A percentile compares a stretch with the other conserved stretches of the same genome.
These are phyloP conservation scores for Abrus pulchellus DNA, from an alignment of 306 rosid species.

Conservation along the genomic window DNA sequence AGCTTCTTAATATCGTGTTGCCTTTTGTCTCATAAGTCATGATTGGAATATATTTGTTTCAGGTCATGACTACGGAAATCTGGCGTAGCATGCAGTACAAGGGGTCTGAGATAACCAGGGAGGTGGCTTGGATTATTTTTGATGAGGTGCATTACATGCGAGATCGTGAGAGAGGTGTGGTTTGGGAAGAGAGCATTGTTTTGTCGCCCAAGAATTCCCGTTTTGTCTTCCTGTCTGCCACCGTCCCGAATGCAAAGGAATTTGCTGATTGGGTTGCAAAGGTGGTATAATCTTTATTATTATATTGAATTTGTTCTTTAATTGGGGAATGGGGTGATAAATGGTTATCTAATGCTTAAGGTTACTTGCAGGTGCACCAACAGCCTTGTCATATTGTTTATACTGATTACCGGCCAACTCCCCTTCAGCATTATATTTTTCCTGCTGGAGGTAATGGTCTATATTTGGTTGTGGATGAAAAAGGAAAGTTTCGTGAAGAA, in stretches of 20 bases:
- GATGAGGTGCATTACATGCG: constrained; percentile 99
- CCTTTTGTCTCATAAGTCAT: neutral
- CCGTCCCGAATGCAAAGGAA: constrained; percentile 95
- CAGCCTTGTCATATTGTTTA: constrained; percentile 97
- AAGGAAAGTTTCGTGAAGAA: constrained; percentile 84
- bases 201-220: constrained; percentile 94
- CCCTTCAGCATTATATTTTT: constrained; percentile 93
- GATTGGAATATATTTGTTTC: neutral
- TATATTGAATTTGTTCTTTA: constrained; percentile 3
- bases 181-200: constrained; percentile 99
- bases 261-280: constrained; percentile 98
- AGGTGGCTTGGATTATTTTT: constrained; percentile 95
- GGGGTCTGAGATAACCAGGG: constrained; percentile 90
- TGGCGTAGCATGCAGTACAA: constrained; percentile 99
- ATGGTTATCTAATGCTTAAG: constrained; percentile 44
- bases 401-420: constrained; percentile 96
- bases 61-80: constrained; percentile 98
- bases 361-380: constrained; percentile 76
- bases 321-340: neutral
- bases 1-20: neutral
- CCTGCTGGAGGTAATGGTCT: constrained; percentile 91
- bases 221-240: constrained; percentile 94
- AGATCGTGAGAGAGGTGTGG: constrained; percentile 95
- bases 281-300: constrained; percentile 52
- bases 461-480: constrained; percentile 90